These are phyloP conservation scores for Coleophoma eucalyptorum DNA, from an alignment of 2,329 filamentous ascomycete genomes.

Conservation along the genomic window DNA sequence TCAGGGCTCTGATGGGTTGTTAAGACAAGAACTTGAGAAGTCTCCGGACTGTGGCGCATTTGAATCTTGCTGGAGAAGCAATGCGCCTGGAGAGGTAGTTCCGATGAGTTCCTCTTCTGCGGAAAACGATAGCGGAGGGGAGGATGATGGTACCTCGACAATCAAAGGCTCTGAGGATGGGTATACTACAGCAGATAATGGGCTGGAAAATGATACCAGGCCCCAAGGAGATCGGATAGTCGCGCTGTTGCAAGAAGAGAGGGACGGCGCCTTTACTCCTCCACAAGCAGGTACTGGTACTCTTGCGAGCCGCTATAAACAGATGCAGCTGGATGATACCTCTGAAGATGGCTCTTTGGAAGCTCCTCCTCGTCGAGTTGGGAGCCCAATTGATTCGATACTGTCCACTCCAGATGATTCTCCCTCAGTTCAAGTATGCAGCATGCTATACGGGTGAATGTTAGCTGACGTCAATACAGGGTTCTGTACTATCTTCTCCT, in stretches of 20 bases:
- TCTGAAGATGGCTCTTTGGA: constrained; percentile 54
- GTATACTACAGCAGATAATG: constrained; percentile 42
- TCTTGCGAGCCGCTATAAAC: constrained; percentile 18
- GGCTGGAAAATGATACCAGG: constrained; percentile 23
- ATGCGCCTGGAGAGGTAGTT: constrained; percentile 28
- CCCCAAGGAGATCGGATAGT: constrained; percentile 15
- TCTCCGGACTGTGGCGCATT: constrained; percentile 22
- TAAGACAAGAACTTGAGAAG: constrained; percentile 15
- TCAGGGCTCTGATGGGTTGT: constrained; percentile 10
- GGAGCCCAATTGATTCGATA: constrained; percentile 66
- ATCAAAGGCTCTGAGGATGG: constrained; percentile 30
- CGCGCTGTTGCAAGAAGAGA: constrained; percentile 22
- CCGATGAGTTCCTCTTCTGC: constrained; percentile 68
- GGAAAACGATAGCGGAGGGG: constrained; percentile 57
- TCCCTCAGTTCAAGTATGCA: constrained; percentile 70
- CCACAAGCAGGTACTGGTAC: constrained; percentile 30
- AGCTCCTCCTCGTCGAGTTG: constrained; percentile 48
- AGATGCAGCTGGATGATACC: constrained; percentile 34
- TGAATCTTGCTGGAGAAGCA: constrained; percentile 11
- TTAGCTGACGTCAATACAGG: constrained; percentile 39
- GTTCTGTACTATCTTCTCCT: constrained; percentile 60
- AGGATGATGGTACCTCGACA: constrained; percentile 45
- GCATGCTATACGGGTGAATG: constrained; percentile 1
- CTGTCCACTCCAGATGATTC: constrained; percentile 78
- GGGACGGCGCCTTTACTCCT: constrained; percentile 17